Percentiles rank a stretch among this genome's conserved stretches.
Evolutionary conservation across 371 early-diverging fungal genomes (phyloP).

Genomic region (Rhizopus microsporus): DNA sequence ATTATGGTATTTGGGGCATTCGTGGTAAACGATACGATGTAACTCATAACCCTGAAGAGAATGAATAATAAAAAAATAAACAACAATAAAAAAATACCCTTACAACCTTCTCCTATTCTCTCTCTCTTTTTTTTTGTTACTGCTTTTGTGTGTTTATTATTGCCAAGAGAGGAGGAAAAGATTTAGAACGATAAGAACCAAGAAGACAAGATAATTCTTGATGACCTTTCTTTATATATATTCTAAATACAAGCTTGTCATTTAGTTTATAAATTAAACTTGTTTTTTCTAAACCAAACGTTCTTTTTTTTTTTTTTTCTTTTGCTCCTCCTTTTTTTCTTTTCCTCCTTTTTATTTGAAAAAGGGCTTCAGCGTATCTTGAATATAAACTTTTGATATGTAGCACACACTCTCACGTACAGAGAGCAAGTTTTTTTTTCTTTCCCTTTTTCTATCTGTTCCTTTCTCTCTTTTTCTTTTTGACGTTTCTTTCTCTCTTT

Average conservation of each 20-base stretch:
- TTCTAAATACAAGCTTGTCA: no score
- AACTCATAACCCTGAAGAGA: conserved; percentile 42
- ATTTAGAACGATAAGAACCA: neutral
- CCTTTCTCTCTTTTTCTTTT: conserved; percentile 9
- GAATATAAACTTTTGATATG: neutral
- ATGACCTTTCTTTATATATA: no score
- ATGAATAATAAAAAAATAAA: conserved; percentile 18
- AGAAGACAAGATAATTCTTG: no score
- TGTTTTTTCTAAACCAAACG: neutral
- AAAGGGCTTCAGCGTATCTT: neutral
- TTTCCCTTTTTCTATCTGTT: neutral
- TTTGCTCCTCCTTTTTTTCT: neutral
- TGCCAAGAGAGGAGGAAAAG: neutral
- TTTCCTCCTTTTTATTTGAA: neutral
- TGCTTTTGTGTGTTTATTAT: neutral
- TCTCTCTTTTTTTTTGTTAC: neutral
- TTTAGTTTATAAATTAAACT: neutral
- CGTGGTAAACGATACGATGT: conserved; percentile 87
- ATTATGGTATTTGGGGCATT: conserved; percentile 84
- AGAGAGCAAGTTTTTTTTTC: conserved; percentile 2
- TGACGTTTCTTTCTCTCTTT: conserved; percentile 7
- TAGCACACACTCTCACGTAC: conserved; percentile 6
- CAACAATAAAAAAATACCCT: neutral
- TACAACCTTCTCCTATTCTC: neutral
- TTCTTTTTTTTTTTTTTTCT: conserved; percentile 1